Conservation (phyloP, 1,139 yeast genomes). For the Suhomyces chickasaworum region DNA sequence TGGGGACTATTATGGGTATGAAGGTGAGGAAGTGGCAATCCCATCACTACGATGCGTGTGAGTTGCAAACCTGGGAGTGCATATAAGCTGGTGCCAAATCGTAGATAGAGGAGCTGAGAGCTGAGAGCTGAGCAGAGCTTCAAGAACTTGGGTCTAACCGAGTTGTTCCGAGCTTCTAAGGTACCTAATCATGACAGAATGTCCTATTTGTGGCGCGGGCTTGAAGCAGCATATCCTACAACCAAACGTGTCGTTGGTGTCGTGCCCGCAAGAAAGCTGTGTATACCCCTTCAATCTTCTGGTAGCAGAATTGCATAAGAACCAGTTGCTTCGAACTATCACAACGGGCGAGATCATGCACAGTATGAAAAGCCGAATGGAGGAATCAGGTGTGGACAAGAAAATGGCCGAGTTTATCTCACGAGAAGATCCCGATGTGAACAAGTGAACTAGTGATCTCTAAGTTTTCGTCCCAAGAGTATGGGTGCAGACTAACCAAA, state of each 20-base stretch:
- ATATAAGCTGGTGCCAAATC: background rate
- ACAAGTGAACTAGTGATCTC: no score
- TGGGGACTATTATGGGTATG: background rate
- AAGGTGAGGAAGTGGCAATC: background rate
- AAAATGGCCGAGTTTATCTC: slow-evolving; percentile 33
- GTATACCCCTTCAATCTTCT: slow-evolving; percentile 37
- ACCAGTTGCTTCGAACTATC: slow-evolving; percentile 25
- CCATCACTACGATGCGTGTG: background rate
- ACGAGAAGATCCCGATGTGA: slow-evolving; percentile 25
- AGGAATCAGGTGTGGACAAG: slow-evolving; percentile 25
- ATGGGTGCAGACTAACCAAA: no score
- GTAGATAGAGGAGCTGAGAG: background rate
- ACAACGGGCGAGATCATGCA: slow-evolving; percentile 29
- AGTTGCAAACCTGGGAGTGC: background rate
- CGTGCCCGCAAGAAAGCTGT: slow-evolving; percentile 32
- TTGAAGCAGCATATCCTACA: slow-evolving; percentile 31
- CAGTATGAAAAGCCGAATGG: slow-evolving; percentile 28
- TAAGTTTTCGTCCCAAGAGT: no score
- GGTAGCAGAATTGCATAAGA: slow-evolving; percentile 28
- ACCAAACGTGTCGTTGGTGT: slow-evolving; percentile 28
- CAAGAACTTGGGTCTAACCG: background rate
- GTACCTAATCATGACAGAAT: slow-evolving; percentile 10
- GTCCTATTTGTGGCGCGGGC: slow-evolving; percentile 32
- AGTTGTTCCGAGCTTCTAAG: background rate
- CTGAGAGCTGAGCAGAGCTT: no score